A percentile compares a stretch with the other conserved stretches of the same genome.
phyloP scores from a whole-genome alignment of 106 monocot species.

The Gastrodia elata region DNA sequence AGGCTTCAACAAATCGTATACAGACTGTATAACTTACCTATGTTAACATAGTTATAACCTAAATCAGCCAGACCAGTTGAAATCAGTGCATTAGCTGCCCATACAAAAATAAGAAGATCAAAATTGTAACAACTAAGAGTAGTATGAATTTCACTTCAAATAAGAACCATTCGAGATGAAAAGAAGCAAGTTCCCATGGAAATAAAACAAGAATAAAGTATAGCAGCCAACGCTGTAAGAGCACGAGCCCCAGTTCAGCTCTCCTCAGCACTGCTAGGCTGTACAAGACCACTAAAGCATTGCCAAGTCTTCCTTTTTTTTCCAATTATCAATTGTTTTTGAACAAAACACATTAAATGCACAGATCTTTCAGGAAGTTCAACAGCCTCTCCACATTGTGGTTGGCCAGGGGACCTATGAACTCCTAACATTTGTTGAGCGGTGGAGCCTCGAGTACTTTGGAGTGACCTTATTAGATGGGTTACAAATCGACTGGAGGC shows the following conservation, averaged over 20 bases:
- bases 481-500: too few species aligned
- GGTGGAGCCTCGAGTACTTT: too few species aligned
- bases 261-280: neutral
- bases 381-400: neutral
- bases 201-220: neutral
- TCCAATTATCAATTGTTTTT: too few species aligned
- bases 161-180: neutral
- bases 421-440: too few species aligned
- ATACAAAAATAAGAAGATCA: neutral
- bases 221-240: neutral
- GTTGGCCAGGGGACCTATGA: neutral
- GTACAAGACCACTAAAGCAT: neutral
- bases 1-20: neutral
- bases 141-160: neutral
- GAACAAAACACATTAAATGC: neutral
- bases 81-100: slow-evolving; percentile 84
- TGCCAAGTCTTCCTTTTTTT: too few species aligned
- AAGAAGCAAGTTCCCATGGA: neutral
- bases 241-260: neutral
- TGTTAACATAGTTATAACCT: slow-evolving; percentile 79
- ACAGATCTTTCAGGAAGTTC: neutral
- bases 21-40: slow-evolving; percentile 33
- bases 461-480: too few species aligned
- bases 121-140: neutral
- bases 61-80: slow-evolving; percentile 77